Conservation (phyloP, 2,329 filamentous ascomycete species). For the Zymoseptoria crescenta region DNA sequence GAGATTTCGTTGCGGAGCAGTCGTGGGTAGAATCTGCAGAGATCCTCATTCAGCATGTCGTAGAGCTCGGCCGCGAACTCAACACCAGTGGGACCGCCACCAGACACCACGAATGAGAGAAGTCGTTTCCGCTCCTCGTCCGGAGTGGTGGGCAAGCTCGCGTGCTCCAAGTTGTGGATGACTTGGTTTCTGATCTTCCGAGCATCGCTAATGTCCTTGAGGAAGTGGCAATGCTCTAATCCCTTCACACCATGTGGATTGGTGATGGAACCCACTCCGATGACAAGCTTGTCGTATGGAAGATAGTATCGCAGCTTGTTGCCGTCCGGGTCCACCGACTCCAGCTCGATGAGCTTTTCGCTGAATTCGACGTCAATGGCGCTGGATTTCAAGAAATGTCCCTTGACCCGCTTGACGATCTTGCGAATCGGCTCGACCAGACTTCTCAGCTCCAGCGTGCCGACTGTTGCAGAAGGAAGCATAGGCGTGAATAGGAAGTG, state of each 20-base stretch:
- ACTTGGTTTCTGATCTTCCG: constrained; percentile 81
- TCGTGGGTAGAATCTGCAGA: constrained; percentile 73
- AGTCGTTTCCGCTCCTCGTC: constrained; percentile 82
- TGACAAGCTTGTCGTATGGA: constrained; percentile 91
- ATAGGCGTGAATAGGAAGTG: constrained; percentile 98
- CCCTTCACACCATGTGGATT: constrained; percentile 96
- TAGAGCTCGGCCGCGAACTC: constrained; percentile 96
- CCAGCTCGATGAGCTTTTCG: constrained; percentile 80
- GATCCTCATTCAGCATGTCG: constrained; percentile 91
- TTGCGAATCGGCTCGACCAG: constrained; percentile 87
- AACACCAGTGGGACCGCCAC: constrained; percentile 90
- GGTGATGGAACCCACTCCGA: constrained; percentile 84
- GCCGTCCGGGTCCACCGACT: constrained; percentile 62
- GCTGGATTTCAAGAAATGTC: constrained; percentile 81
- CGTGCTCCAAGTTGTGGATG: constrained; percentile 79
- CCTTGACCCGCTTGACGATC: constrained; percentile 67
- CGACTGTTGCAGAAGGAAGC: constrained; percentile 93
- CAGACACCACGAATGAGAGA: constrained; percentile 91
- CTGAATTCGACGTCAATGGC: constrained; percentile 90
- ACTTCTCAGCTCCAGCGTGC: constrained; percentile 83
- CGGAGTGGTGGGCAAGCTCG: constrained; percentile 83
- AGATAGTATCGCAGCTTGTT: constrained; percentile 80
- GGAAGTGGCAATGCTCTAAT: constrained; percentile 84
- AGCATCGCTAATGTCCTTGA: constrained; percentile 92
- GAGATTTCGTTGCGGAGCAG: constrained; percentile 96